Evolutionary conservation across 805 yeast species (phyloP), one percentile per base, ranked within the genome.

Genomic region (Nakazawaea peltata): DNA sequence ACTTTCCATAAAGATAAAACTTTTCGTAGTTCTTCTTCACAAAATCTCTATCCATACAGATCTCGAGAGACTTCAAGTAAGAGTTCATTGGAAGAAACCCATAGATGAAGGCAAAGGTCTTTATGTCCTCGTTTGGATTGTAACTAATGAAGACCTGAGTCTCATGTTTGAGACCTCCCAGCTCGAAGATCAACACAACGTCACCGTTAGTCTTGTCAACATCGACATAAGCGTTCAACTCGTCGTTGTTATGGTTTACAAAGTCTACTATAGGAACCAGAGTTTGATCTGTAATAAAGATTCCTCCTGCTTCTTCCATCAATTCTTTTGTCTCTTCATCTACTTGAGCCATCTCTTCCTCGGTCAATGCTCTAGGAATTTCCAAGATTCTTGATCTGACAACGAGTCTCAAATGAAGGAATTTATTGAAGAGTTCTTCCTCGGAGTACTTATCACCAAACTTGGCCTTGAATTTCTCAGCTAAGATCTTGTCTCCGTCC

Each of bases 221-320:
- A 46, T 77, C 90, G 53, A 78, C 81, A 44, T 59, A 65, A 0
- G 81, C 71, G 51, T 76, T 77, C 30, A 59, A 56, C 19, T 45
- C 26, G 15, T 50, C 53, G 38, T 59, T 61, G 28, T 59, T 55
- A 49, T 81, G 90, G 49, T 81, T 81, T 5, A 70, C 81, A 61
- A 72, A 81, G 51, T 81, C 90, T 21, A 81, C 45, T 1, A 77
- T 41, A 1, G 90, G 87, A 1, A 80, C 83, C 36, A 81, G 50
- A 0, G 83, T 69, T 0, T 76, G 63, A 33, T 71, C 67, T 4
- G 70, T 69, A 4, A 51, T 45, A 41, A 60, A 76, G n/a, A n/a
- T n/a, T n/a, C n/a, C n/a, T n/a, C n/a, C n/a, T n/a, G n/a, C n/a
- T n/a, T n/a, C n/a, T n/a, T n/a, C n/a, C n/a, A n/a, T n/a, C n/a